phyloP scores from a whole-genome alignment of 116 monocot species.

The Posidonia oceanica region DNA sequence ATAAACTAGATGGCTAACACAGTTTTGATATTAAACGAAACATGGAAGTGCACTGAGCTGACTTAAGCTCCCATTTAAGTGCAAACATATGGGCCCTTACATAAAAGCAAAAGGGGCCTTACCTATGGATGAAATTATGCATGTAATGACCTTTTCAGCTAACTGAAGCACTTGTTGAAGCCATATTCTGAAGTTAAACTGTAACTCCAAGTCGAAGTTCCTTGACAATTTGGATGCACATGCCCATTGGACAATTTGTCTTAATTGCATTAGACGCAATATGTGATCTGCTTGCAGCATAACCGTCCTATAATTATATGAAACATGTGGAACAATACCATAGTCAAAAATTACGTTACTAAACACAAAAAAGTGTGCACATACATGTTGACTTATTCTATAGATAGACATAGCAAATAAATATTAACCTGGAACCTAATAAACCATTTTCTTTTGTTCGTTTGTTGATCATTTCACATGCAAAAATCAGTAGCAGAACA shows the following conservation, averaged over 20 bases:
- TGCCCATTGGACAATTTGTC: slow-evolving; percentile 65
- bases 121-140: too few species aligned
- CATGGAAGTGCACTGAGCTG: too few species aligned
- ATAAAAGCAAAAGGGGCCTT: too few species aligned
- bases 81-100: too few species aligned
- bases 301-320: slow-evolving; percentile 50
- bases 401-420: neutral
- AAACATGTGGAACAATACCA: neutral
- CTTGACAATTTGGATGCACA: slow-evolving; percentile 39
- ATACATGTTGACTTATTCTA: neutral
- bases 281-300: slow-evolving; percentile 70
- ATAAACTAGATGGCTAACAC: too few species aligned
- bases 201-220: slow-evolving; percentile 9
- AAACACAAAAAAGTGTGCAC: neutral
- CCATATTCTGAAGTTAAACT: neutral
- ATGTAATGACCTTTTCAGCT: too few species aligned
- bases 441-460: neutral
- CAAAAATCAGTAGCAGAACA: too few species aligned
- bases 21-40: too few species aligned
- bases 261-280: slow-evolving; percentile 65
- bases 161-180: neutral
- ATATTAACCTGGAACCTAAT: neutral
- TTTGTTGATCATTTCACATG: neutral
- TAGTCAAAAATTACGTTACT: neutral
- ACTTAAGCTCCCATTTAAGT: too few species aligned